Evolutionary conservation across 805 yeast species (phyloP), one percentile per base, ranked within the genome.

Genomic region (Monosporozyma aerobia): DNA sequence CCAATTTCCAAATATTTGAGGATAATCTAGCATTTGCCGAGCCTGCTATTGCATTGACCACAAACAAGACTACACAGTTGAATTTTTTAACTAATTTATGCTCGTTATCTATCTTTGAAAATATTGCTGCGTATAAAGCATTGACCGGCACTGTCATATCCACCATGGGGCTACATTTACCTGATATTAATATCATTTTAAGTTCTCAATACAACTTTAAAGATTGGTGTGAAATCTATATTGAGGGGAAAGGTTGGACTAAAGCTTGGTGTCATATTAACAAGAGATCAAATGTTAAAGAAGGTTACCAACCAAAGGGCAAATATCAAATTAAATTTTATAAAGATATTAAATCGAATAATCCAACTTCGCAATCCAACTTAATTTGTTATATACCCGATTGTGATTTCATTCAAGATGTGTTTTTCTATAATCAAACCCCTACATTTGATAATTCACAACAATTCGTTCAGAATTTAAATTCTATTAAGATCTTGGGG

Each of bases 191-290:
- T 48, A 46, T 64, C 14, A 56, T 67, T 3, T 49, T 67, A 41
- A 57, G 61, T 49, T 59, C 66, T 5, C 57, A 61, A 29, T 63
- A 53, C 41, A 64, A 59, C 52, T 67, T 60, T 52, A 65, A 66
- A 51, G 71, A 67, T 54, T 67, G 71, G 71, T 67, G 71, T 51
- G 65, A 64, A 52, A 57, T 67, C 14, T 60, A 63, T 43, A 45
- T 62, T 8, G 61, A 59, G 46, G 68, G 60, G 3, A 58, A 60
- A 49, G 64, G 65, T 30, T 67, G 69, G 68, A 60, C 63, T 7
- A 67, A 63, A 55, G 58, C 64, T 13, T 67, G 69, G 69, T 64
- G 68, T 48, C 68, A 65, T 44, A 63, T 67, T 25, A 67, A 64
- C 47, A 61, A 59, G 37, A 57, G 49, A 43, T n/a, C 35, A 14